These are phyloP conservation scores for Penstemon eatonii DNA, from an alignment of 257 asterid genomes.

Conservation along the genomic window DNA sequence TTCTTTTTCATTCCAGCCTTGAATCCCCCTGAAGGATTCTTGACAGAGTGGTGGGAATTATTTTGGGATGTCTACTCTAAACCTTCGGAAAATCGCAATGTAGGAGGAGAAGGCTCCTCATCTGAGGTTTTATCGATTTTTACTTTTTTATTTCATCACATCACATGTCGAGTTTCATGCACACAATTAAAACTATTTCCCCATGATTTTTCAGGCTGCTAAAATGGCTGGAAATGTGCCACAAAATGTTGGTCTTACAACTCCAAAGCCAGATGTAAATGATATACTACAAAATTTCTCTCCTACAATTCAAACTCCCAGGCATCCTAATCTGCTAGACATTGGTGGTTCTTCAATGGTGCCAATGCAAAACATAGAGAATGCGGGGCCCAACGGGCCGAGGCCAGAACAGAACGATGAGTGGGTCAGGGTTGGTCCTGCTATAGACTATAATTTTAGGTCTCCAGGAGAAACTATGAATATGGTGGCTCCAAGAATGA, in stretches of 20 bases:
- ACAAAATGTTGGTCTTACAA: conserved; percentile 10
- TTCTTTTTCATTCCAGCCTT: conserved; percentile 24
- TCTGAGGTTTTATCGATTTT: conserved; percentile 30
- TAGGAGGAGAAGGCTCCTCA: conserved; percentile 20
- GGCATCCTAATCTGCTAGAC: conserved; percentile 15
- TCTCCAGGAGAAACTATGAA: conserved; percentile 1
- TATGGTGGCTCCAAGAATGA: conserved; percentile 12
- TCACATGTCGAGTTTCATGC: conserved; percentile 6
- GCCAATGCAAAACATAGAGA: conserved; percentile 14
- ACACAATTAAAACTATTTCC: background rate
- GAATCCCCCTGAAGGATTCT: conserved; percentile 40
- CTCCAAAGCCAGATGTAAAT: conserved; percentile 20
- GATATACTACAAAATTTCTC: conserved; percentile 20
- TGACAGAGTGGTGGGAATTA: conserved; percentile 52
- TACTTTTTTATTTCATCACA: background rate
- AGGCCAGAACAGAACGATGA: background rate
- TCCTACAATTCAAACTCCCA: conserved; percentile 8
- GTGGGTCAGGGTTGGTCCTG: background rate
- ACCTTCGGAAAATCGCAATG: background rate
- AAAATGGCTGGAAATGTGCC: background rate
- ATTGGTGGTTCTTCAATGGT: background rate
- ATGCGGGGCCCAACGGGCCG: conserved; percentile 15
- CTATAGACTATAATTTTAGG: conserved; percentile 2
- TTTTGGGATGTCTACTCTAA: conserved; percentile 38
- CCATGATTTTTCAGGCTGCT: conserved; percentile 22